These are phyloP conservation scores for Mallotus japonicus DNA, from an alignment of 441 rosid genomes.

Conservation along the genomic window DNA sequence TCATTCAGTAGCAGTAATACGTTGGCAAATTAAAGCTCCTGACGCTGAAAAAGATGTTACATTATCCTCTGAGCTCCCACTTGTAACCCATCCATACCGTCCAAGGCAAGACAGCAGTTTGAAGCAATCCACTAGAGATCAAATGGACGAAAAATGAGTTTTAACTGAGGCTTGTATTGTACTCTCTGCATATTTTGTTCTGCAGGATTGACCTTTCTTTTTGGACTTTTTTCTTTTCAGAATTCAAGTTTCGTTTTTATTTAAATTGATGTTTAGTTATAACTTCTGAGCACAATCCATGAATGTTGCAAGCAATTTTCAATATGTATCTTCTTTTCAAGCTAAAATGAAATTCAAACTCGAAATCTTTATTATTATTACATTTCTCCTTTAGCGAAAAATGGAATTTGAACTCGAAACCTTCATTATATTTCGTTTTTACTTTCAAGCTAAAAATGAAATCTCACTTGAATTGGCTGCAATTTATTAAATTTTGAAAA, in stretches of 20 bases:
- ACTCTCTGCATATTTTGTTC: neutral
- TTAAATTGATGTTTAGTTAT: neutral
- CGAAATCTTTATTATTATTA: too few relatives aligned
- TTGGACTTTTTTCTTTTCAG: neutral
- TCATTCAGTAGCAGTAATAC: neutral
- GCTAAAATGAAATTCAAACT: too few relatives aligned
- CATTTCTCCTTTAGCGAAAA: too few relatives aligned
- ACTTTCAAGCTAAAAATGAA: too few relatives aligned
- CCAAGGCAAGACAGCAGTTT: neutral
- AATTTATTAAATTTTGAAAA: too few relatives aligned
- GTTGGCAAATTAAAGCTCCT: neutral
- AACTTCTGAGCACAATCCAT: too few relatives aligned
- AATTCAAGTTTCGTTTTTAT: neutral
- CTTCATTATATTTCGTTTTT: too few relatives aligned
- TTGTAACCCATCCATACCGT: neutral
- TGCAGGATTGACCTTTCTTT: neutral
- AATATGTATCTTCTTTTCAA: too few relatives aligned
- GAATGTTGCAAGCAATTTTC: too few relatives aligned
- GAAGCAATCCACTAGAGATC: neutral
- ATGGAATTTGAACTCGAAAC: too few relatives aligned
- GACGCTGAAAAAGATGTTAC: neutral
- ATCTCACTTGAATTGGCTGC: too few relatives aligned
- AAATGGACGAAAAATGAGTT: neutral
- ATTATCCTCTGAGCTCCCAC: neutral
- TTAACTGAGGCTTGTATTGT: neutral